Evolutionary conservation across 73 alveolate genomes (phyloP).

Genomic region (Blepharisma japonicum): DNA sequence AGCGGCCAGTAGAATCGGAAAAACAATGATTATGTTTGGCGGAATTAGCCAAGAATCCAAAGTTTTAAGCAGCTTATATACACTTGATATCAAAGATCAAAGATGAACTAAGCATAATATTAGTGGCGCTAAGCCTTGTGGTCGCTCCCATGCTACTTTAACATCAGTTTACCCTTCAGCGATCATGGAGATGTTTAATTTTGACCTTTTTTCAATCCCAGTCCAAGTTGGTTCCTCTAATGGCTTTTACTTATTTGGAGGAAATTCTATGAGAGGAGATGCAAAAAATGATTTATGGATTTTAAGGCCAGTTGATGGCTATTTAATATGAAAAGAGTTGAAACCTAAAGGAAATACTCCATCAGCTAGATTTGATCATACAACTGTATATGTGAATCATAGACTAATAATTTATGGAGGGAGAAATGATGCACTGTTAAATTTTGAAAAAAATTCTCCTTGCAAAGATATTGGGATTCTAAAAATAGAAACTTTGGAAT

Average conservation of each 20-base stretch:
- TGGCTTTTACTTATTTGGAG: conserved; percentile 25
- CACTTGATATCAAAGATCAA: not conserved
- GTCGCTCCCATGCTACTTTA: conserved; percentile 5
- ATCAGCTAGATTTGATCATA: conserved; percentile 51
- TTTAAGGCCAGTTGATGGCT: not conserved
- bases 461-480: conserved; percentile 22
- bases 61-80: not conserved
- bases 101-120: conserved; percentile 1
- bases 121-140: not conserved
- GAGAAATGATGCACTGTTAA: conserved; percentile 31
- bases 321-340: not conserved
- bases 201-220: not conserved
- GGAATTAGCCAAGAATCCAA: conserved; percentile 16
- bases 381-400: conserved; percentile 39
- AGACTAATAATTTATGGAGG: conserved; percentile 34
- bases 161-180: not conserved
- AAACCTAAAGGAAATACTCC: conserved; percentile 52
- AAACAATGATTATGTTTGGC: conserved; percentile 21
- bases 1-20: conserved; percentile 24
- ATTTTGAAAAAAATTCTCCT: not conserved
- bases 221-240: not conserved
- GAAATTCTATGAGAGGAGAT: not conserved
- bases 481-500: not conserved
- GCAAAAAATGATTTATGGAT: not conserved
- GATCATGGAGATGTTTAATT: not conserved